These are phyloP conservation scores for Clarireedia homoeocarpa DNA, from an alignment of 2,329 filamentous ascomycete genomes.

Conservation along the genomic window DNA sequence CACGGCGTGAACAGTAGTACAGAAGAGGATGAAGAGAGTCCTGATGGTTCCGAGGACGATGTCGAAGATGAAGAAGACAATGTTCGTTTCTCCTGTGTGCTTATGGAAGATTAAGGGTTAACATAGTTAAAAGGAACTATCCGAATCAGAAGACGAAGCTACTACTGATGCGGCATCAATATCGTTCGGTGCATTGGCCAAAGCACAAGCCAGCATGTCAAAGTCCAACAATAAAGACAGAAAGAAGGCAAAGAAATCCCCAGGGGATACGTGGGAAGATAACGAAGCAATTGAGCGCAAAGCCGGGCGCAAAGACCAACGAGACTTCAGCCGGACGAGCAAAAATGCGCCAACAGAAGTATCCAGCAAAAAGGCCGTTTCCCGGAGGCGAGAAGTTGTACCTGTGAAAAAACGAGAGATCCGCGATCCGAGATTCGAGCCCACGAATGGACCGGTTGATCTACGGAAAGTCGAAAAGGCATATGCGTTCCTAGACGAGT, in stretches of 20 bases:
- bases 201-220: conserved; percentile 66
- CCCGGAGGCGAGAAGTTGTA: conserved; percentile 69
- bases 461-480: conserved; percentile 56
- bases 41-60: conserved; percentile 27
- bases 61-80: conserved; percentile 19
- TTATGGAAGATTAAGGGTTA: neutral
- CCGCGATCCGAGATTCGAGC: conserved; percentile 86
- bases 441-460: conserved; percentile 48
- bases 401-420: conserved; percentile 47
- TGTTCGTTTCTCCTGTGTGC: neutral
- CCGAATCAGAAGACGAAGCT: conserved; percentile 13
- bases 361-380: conserved; percentile 76
- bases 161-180: conserved; percentile 44
- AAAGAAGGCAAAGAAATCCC: conserved; percentile 32
- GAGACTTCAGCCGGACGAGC: conserved; percentile 47
- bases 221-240: conserved; percentile 26
- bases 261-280: conserved; percentile 28
- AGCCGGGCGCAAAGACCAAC: conserved; percentile 31
- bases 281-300: conserved; percentile 37
- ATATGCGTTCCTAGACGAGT: conserved; percentile 83
- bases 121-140: conserved; percentile 13
- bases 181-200: conserved; percentile 84
- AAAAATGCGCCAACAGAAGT: conserved; percentile 87
- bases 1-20: conserved; percentile 30
- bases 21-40: conserved; percentile 28